Conservation (phyloP, 1,139 yeast species). For the Nadsonia starkeyi-henricii region DNA sequence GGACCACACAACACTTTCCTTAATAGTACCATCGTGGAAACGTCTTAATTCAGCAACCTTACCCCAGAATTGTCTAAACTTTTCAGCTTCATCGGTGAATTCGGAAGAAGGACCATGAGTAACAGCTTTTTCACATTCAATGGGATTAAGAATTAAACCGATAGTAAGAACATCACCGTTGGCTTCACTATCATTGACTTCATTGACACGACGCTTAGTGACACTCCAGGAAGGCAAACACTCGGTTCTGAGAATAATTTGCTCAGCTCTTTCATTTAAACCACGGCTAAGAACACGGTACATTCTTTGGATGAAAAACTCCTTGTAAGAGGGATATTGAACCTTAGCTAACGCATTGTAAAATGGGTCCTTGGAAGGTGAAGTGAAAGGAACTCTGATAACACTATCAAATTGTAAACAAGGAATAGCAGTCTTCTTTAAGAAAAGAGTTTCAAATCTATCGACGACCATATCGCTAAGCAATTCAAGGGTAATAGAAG, state of each 20-base stretch:
- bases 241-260: constrained; percentile 10
- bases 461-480: constrained; percentile 72
- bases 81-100: constrained; percentile 41
- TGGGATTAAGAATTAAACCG: constrained; percentile 59
- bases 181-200: constrained; percentile 18
- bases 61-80: constrained; percentile 86
- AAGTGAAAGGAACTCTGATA: constrained; percentile 31
- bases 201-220: constrained; percentile 37
- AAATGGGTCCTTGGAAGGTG: neutral
- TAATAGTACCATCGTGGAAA: constrained; percentile 73
- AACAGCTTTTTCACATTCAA: constrained; percentile 64
- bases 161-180: constrained; percentile 27
- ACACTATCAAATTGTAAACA: constrained; percentile 53
- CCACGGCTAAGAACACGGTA: constrained; percentile 48
- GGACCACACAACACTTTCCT: constrained; percentile 80
- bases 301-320: constrained; percentile 47
- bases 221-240: constrained; percentile 27
- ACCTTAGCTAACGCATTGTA: constrained; percentile 59
- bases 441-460: constrained; percentile 72
- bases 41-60: constrained; percentile 69
- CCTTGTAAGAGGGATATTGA: constrained; percentile 55
- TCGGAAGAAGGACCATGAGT: constrained; percentile 70
- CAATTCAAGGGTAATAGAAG: constrained; percentile 51
- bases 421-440: constrained; percentile 43
- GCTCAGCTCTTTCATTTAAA: constrained; percentile 33